phyloP scores from a whole-genome alignment of 2,329 filamentous ascomycete genomes.

The Monosporascus cannonballus region DNA sequence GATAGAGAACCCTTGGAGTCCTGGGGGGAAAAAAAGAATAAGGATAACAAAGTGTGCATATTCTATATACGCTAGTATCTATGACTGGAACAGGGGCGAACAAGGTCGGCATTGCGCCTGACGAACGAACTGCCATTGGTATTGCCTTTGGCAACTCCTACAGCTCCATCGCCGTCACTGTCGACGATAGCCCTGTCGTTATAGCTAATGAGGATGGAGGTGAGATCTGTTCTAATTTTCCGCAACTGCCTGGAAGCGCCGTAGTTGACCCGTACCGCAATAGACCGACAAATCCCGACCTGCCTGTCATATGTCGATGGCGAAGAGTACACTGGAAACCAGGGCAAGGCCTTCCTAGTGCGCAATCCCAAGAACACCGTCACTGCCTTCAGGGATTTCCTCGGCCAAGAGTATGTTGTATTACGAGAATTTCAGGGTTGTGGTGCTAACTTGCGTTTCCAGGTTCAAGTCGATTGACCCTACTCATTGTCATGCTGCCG shows the following conservation, averaged over 20 bases:
- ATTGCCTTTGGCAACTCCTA: conserved; percentile 98
- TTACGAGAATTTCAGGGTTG: background rate
- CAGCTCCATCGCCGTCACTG: conserved; percentile 91
- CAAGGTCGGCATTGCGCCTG: conserved; percentile 43
- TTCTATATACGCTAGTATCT: conserved; percentile 6
- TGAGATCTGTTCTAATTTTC: conserved; percentile 34
- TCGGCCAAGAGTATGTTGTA: conserved; percentile 76
- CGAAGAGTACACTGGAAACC: conserved; percentile 93
- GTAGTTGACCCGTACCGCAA: conserved; percentile 11
- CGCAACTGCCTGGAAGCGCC: background rate
- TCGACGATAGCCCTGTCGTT: conserved; percentile 91
- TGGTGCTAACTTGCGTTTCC: conserved; percentile 5
- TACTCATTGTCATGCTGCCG: conserved; percentile 87
- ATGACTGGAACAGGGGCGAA: conserved; percentile 43
- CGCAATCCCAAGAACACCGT: conserved; percentile 91
- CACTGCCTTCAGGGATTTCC: conserved; percentile 91
- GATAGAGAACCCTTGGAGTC: background rate
- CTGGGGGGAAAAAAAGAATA: background rate
- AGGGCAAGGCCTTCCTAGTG: conserved; percentile 90
- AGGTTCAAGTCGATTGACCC: conserved; percentile 95
- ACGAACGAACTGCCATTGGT: conserved; percentile 72
- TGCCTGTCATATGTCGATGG: conserved; percentile 91
- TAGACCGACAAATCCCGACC: conserved; percentile 94
- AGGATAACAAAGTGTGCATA: background rate
- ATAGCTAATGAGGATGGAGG: conserved; percentile 99